Base-by-base conservation (phyloP, 768 basidiomycete species). In the Amanita phalloides region DNA sequence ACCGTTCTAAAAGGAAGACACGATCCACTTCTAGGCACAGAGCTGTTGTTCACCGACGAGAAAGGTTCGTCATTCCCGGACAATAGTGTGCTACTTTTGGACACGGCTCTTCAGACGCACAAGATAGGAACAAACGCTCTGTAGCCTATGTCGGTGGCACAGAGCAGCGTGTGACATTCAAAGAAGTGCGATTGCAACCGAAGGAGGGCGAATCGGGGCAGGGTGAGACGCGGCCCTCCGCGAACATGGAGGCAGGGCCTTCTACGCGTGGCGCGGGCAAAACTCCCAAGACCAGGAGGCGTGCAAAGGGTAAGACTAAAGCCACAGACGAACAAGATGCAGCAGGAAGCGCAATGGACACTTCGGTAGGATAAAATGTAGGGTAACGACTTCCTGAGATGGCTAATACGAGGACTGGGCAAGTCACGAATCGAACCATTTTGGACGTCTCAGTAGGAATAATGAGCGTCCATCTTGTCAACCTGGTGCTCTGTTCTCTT, bases 1-100 rank as follows among this genome's bases (percentile, higher is more conserved):
- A 83, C 84, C 1, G 72, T 88, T 17, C 73, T 90, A 55, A 81
- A 81, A 62, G 89, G 89, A 0, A 67, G 71, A 35, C 81, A 89
- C 54, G 78, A 85, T 51, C 61, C 70, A 14, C 70, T 90, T 3
- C 67, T 90, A 30, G 2, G 89, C 2, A 84, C 85, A 0, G 88
- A 91, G 59, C 65, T 91, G 23, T 60, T 90, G 17, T 90, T 90
- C 62, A 75, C 78, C 0, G 87, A 89, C 51, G 74, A 73, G 32
- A 81, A 81, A 69, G 76, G 84, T 81, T 54, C 32, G 64, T 43
- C 9, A 30, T 4, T 42, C 32, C 49, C 21, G 13, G 21, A 32
- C 20, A 14, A 3, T 48, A n/a, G 35, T 26, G 28, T 46, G 50
- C 28, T 26, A 48, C 28, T 6, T 9, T 21, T 45, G 28, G 5